Percentiles rank a stretch among this genome's conserved stretches.
phyloP scores from a whole-genome alignment of 768 basidiomycete species.

The Auriscalpium orientale region DNA sequence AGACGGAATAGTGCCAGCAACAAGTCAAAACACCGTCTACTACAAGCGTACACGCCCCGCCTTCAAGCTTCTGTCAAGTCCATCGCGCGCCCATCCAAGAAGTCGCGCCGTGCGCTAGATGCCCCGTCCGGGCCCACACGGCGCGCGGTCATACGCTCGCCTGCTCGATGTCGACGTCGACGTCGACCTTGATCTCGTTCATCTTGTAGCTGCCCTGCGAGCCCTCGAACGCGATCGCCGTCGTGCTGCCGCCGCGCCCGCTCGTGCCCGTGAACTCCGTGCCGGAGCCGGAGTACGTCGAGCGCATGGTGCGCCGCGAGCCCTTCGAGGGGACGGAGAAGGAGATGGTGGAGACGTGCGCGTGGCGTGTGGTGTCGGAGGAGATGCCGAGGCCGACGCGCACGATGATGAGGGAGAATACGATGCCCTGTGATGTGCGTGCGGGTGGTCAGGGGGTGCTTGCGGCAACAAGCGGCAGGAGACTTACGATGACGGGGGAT shows the following conservation, averaged over 20 bases:
- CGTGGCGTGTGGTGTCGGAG: conserved; percentile 5
- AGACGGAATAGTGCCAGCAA: no score
- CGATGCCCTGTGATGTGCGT: conserved; percentile 5
- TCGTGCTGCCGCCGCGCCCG: conserved; percentile 9
- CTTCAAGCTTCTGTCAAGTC: no score
- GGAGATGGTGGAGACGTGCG: conserved; percentile 1
- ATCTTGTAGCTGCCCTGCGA: conserved; percentile 1
- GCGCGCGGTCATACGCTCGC: not conserved
- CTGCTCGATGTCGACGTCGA: conserved; percentile 2
- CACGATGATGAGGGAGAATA: conserved; percentile 15
- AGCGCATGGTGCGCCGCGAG: not conserved
- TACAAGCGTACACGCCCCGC: no score
- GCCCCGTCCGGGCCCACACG: not conserved
- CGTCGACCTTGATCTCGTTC: not conserved
- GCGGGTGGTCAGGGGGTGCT: not conserved
- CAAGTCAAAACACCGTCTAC: no score
- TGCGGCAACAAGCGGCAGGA: not conserved
- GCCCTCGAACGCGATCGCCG: not conserved
- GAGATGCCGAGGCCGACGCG: conserved; percentile 10
- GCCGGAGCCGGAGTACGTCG: not conserved
- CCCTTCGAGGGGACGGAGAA: conserved; percentile 13
- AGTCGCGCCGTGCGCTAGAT: not conserved
- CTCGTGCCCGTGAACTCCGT: conserved; percentile 1
- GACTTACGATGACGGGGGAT: conserved; percentile 12
- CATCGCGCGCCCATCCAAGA: not conserved